These are phyloP conservation scores for Grosmannia huntii DNA, from an alignment of 2,329 filamentous ascomycete species.

Conservation along the genomic window DNA sequence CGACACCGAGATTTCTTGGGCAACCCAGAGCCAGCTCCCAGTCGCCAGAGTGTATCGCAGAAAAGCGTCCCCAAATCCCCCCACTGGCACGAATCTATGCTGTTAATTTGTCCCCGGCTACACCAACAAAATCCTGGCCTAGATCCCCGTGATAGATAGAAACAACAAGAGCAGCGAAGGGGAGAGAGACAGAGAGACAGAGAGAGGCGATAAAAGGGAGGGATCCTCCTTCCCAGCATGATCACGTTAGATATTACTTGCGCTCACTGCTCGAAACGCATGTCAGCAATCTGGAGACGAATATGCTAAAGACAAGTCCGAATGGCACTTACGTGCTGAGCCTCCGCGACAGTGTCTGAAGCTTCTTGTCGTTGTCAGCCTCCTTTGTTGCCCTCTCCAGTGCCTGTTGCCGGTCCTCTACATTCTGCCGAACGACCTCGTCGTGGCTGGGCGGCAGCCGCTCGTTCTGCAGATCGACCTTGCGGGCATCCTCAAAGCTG, in stretches of 20 bases:
- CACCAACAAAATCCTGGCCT: neutral
- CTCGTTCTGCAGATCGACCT: constrained; percentile 96
- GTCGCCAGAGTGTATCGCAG: neutral
- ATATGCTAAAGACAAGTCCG: too few relatives aligned
- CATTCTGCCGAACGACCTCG: constrained; percentile 73
- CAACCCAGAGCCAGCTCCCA: neutral
- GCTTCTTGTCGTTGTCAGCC: constrained; percentile 79
- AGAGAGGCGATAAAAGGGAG: neutral
- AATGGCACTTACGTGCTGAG: constrained; percentile 74
- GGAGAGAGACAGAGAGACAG: too few relatives aligned
- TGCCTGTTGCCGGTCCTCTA: constrained; percentile 69
- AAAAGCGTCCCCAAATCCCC: neutral
- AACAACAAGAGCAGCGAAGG: neutral
- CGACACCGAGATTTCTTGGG: too few relatives aligned
- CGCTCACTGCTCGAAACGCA: neutral
- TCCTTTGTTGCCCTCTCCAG: constrained; percentile 76
- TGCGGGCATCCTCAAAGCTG: constrained; percentile 91
- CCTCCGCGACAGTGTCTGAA: constrained; percentile 77
- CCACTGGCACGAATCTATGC: constrained; percentile 1
- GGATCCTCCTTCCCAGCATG: neutral
- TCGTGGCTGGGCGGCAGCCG: constrained; percentile 83
- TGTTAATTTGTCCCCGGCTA: neutral
- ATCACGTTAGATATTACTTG: neutral
- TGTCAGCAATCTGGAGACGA: neutral
- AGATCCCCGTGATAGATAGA: neutral